Base-by-base conservation (phyloP, 2,329 filamentous ascomycete species). In the Ceratocystis cubensis region DNA sequence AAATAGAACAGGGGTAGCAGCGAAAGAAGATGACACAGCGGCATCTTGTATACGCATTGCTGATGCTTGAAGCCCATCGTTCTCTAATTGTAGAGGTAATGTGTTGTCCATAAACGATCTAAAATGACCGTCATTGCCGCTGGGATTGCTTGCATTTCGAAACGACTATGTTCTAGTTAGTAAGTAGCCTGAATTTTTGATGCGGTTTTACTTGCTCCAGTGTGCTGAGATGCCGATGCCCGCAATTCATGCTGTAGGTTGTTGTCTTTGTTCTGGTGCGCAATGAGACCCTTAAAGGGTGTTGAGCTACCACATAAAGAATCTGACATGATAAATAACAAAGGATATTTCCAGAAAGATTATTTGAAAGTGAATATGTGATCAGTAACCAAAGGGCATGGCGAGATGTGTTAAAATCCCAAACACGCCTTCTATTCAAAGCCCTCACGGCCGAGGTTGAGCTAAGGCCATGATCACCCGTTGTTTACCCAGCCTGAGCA, bases 271-370 rank as follows among this genome's bases (percentile, higher is more conserved):
- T 73, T 72, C 63, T 78, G 76, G 48, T 78, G 76, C 7, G 78
- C 76, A 22, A 76, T 70, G 53, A 79, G 73, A 13, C 73, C 75
- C 72, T 79, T 79, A 66, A 79, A 78, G 45, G 77, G 76, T 62
- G 75, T 76, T 1, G 74, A 73, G 44, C 76, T 77, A 68, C 76
- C 76, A 69, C 77, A 79, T 8, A 76, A 76, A 66, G 73, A 73
- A 64, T 78, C 76, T 46, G 76, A 73, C 77, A 79, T 79, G 20
- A n/a, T 46, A 41, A 22, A n/a, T 59, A 53, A 22, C 59, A 46
- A 20, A 28, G 20, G 20, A 10, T 28, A 37, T 59, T 2, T 33
- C 7, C 17, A 37, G 56, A 59, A 41, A 41, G 1, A 7, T 37
- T 33, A n/a, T 59, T 22, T 3, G 10, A 30, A 20, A 10, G 30